Conservation (phyloP, 257 asterid genomes). For the Forsythia viridissima region DNA sequence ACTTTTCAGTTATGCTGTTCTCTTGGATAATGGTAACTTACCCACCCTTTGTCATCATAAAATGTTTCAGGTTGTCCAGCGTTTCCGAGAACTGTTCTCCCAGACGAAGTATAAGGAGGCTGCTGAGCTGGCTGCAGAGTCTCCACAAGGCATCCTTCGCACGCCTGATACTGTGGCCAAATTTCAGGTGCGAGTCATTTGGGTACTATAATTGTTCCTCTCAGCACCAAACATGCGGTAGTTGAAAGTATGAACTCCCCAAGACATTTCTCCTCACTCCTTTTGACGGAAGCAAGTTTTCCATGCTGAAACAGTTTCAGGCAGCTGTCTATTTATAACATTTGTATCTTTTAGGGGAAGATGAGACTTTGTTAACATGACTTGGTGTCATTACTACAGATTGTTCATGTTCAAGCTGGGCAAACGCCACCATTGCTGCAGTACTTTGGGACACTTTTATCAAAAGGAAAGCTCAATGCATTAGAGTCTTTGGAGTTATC, state of each 20-base stretch:
- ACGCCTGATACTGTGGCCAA: conserved; percentile 97
- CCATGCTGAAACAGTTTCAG: not conserved
- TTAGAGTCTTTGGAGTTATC: conserved; percentile 96
- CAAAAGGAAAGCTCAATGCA: conserved; percentile 93
- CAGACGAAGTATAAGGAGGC: conserved; percentile 99
- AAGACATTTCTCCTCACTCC: no score
- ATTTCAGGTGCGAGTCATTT: conserved; percentile 64
- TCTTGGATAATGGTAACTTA: not conserved
- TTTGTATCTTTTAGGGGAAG: not conserved
- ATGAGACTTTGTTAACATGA: conserved; percentile 1
- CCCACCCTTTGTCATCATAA: conserved; percentile 17
- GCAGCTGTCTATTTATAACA: no score
- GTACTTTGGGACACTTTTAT: conserved; percentile 91
- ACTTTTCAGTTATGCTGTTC: not conserved
- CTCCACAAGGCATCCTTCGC: conserved; percentile 98
- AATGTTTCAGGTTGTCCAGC: conserved; percentile 84
- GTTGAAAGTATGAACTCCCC: not conserved
- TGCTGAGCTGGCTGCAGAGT: conserved; percentile 99
- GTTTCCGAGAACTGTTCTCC: conserved; percentile 97
- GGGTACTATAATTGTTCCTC: no score
- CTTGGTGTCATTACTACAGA: conserved; percentile 42
- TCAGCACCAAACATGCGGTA: no score
- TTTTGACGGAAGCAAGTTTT: not conserved
- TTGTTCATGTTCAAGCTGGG: conserved; percentile 99
- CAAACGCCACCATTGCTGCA: conserved; percentile 98